phyloP scores from a whole-genome alignment of 179 eudicot species.

The Drosera spatulata region DNA sequence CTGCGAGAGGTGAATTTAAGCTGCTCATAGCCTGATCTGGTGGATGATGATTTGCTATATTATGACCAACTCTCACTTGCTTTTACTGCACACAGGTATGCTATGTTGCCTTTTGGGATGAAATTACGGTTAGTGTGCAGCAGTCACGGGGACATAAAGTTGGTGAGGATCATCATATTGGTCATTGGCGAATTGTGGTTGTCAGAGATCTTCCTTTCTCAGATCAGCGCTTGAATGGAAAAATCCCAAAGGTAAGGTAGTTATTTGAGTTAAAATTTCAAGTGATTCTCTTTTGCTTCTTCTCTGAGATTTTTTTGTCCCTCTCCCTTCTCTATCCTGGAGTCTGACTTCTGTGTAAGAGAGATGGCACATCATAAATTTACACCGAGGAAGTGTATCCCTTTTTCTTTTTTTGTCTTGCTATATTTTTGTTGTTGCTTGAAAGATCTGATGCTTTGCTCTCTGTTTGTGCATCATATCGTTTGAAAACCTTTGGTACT shows the following conservation, averaged over 20 bases:
- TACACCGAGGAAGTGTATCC: no score
- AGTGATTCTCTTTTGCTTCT: no score
- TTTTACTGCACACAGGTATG: conserved; percentile 52
- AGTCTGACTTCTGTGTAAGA: no score
- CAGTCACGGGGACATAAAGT: conserved; percentile 51
- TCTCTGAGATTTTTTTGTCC: no score
- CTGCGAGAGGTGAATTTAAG: conserved; percentile 43
- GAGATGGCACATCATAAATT: no score
- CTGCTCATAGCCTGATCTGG: neutral
- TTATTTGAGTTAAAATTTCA: no score
- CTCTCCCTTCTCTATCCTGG: no score
- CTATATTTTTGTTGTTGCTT: no score
- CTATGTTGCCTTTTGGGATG: conserved; percentile 99
- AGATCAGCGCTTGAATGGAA: conserved; percentile 93
- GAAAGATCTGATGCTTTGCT: no score
- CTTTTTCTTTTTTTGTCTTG: conserved; percentile 6
- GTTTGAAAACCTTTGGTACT: no score
- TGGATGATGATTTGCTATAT: neutral
- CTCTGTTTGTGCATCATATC: no score
- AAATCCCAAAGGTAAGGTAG: conserved; percentile 82
- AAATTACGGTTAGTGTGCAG: conserved; percentile 71
- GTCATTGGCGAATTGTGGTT: conserved; percentile 81
- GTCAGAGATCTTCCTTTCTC: conserved; percentile 71
- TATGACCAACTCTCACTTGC: conserved; percentile 8
- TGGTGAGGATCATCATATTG: conserved; percentile 54